Conservation (phyloP, 257 asterid genomes). For the Solanum tarijense region DNA sequence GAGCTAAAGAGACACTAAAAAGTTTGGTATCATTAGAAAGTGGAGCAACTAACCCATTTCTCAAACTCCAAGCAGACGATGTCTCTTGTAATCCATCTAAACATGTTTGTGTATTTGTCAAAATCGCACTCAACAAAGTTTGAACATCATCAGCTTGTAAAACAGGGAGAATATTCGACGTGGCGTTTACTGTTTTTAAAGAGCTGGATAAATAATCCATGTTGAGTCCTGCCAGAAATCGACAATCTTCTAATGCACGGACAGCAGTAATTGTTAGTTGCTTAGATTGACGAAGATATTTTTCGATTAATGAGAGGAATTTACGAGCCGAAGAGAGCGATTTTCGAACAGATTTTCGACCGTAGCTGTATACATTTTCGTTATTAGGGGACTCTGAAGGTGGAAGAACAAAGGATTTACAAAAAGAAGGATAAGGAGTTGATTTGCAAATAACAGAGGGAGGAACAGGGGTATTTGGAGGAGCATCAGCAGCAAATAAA, state of each 20-base stretch:
- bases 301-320: conserved; percentile 33
- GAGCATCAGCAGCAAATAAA: background rate
- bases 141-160: conserved; percentile 47
- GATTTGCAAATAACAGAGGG: conserved; percentile 14
- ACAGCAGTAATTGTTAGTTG: conserved; percentile 29
- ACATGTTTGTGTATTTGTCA: conserved; percentile 68
- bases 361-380: conserved; percentile 38
- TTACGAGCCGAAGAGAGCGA: conserved; percentile 41
- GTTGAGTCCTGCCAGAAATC: conserved; percentile 41
- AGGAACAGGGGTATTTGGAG: background rate
- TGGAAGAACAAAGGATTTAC: conserved; percentile 38
- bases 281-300: conserved; percentile 19
- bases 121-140: conserved; percentile 54
- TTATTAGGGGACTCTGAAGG: background rate
- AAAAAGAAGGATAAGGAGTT: conserved; percentile 19
- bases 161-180: conserved; percentile 20
- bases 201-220: conserved; percentile 33
- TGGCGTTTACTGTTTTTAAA: conserved; percentile 14
- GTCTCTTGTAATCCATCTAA: conserved; percentile 46
- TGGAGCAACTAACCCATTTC: conserved; percentile 35
- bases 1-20: conserved; percentile 50
- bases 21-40: conserved; percentile 51
- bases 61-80: conserved; percentile 48
- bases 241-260: conserved; percentile 67
- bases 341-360: conserved; percentile 42